A percentile compares a stretch with the other conserved stretches of the same genome.
These are phyloP conservation scores for Aspergillus sclerotiicarbonarius DNA, from an alignment of 495 filamentous ascomycete species.

Conservation along the genomic window DNA sequence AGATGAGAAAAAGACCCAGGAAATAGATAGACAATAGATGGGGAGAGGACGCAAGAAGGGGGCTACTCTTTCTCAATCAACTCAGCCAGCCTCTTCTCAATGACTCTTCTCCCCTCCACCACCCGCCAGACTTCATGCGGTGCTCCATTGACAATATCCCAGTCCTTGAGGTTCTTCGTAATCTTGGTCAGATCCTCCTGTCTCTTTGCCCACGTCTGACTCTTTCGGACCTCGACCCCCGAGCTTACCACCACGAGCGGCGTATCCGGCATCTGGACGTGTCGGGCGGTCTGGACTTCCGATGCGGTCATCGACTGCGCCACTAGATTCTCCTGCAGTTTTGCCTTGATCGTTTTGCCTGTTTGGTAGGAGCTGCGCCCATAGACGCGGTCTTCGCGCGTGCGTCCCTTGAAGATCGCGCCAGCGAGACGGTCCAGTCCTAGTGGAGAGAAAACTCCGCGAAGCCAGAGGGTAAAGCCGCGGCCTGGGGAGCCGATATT, in stretches of 20 bases:
- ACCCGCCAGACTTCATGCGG: conserved; percentile 86
- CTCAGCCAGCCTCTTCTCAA: conserved; percentile 67
- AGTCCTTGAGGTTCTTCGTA: conserved; percentile 71
- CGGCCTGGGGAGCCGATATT: conserved; percentile 61
- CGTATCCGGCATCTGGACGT: conserved; percentile 70
- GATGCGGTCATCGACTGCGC: conserved; percentile 76
- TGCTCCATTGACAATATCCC: conserved; percentile 83
- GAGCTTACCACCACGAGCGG: conserved; percentile 82
- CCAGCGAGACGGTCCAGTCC: conserved; percentile 76
- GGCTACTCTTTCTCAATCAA: conserved; percentile 45
- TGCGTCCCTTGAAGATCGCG: conserved; percentile 75
- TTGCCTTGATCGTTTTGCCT: conserved; percentile 79
- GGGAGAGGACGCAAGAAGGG: background rate
- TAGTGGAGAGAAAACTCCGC: conserved; percentile 79
- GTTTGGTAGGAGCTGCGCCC: conserved; percentile 74
- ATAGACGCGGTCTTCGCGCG: conserved; percentile 78
- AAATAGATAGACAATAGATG: background rate
- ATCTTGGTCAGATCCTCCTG: conserved; percentile 81
- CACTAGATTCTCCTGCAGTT: conserved; percentile 89
- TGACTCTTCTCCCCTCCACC: conserved; percentile 59
- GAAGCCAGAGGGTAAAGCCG: conserved; percentile 82
- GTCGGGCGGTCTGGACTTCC: conserved; percentile 71
- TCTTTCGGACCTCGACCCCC: conserved; percentile 54
- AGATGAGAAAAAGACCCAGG: background rate
- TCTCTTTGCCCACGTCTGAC: conserved; percentile 69